Percentiles rank a stretch among this genome's conserved stretches.
Conservation (phyloP, 2,329 filamentous ascomycete species). For the Paradendryphiella salina region DNA sequence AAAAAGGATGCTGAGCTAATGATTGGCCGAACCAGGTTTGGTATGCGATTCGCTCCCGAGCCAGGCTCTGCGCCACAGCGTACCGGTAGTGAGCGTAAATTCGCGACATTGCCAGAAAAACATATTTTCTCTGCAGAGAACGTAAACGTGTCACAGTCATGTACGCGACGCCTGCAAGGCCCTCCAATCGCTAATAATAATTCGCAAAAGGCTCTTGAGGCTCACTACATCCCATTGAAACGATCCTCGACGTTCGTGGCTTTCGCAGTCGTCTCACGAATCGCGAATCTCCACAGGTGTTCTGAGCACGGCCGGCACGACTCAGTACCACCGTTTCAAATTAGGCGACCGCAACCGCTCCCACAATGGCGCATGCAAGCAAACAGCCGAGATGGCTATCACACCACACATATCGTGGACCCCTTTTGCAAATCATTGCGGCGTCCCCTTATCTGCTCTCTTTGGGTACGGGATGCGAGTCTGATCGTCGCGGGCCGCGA, state of each 20-base stretch:
- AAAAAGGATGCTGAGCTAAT: slow-evolving; percentile 13
- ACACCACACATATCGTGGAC: not conserved
- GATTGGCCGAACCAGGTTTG: slow-evolving; percentile 19
- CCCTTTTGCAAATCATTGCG: slow-evolving; percentile 9
- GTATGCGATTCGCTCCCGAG: slow-evolving; percentile 10
- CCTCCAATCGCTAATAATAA: slow-evolving; percentile 3
- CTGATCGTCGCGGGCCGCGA: slow-evolving; percentile 22
- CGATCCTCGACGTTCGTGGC: slow-evolving; percentile 5
- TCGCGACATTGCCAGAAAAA: slow-evolving; percentile 6
- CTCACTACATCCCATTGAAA: slow-evolving; percentile 19
- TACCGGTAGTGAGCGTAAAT: slow-evolving; percentile 1
- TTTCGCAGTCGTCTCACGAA: slow-evolving; percentile 10
- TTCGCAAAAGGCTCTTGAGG: slow-evolving; percentile 9
- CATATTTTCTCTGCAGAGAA: not conserved
- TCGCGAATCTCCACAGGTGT: slow-evolving; percentile 13
- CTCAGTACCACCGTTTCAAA: slow-evolving; percentile 33
- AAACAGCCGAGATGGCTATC: not conserved
- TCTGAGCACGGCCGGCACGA: slow-evolving; percentile 8
- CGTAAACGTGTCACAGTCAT: slow-evolving; percentile 9
- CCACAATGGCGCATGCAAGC: slow-evolving; percentile 1
- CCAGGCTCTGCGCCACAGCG: slow-evolving; percentile 12
- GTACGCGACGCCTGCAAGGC: not conserved
- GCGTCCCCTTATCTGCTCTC: slow-evolving; percentile 9
- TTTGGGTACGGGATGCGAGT: slow-evolving; percentile 5
- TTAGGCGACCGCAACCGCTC: slow-evolving; percentile 1